A percentile compares a stretch with the other conserved stretches of the same genome.
These are phyloP conservation scores for Bolboschoenoplectus hybrid DNA, from an alignment of 202 grass and related monocot genomes.

Conservation along the genomic window DNA sequence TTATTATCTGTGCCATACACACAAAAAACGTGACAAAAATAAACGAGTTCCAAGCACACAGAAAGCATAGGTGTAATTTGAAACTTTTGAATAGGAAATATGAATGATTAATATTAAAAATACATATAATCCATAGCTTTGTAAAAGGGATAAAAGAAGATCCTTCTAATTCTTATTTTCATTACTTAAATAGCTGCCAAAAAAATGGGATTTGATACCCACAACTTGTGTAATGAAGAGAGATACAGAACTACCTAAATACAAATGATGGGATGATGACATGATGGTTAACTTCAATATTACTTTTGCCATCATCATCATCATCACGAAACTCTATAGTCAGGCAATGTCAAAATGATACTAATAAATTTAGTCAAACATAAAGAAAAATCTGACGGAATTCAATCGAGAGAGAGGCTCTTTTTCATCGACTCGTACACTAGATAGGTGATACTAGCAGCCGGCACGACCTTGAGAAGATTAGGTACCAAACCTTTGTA, in stretches of 20 bases:
- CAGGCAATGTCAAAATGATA: constrained; percentile 52
- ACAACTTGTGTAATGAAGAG: constrained; percentile 33
- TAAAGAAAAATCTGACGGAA: constrained; percentile 8
- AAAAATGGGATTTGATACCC: constrained; percentile 34
- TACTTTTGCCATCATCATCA: constrained; percentile 33
- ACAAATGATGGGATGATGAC: constrained; percentile 42
- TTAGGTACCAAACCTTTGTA: constrained; percentile 83
- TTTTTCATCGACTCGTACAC: constrained; percentile 93
- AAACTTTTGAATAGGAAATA: constrained; percentile 17
- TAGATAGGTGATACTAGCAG: constrained; percentile 91
- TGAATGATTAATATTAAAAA: neutral
- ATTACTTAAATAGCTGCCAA: constrained; percentile 35
- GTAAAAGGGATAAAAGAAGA: neutral
- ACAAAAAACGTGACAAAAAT: constrained; percentile 14
- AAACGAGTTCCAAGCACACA: constrained; percentile 7
- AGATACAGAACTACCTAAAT: constrained; percentile 37
- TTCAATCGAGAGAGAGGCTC: constrained; percentile 70
- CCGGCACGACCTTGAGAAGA: constrained; percentile 85
- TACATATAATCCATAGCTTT: neutral
- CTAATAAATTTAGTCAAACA: constrained; percentile 51
- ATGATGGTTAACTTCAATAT: constrained; percentile 43
- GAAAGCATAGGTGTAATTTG: constrained; percentile 9
- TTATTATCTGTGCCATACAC: neutral
- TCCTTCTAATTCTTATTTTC: constrained; percentile 33
- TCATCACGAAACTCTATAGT: constrained; percentile 51